phyloP scores from a whole-genome alignment of 2,329 filamentous ascomycete genomes.

The Bipolaris sorokiniana region DNA sequence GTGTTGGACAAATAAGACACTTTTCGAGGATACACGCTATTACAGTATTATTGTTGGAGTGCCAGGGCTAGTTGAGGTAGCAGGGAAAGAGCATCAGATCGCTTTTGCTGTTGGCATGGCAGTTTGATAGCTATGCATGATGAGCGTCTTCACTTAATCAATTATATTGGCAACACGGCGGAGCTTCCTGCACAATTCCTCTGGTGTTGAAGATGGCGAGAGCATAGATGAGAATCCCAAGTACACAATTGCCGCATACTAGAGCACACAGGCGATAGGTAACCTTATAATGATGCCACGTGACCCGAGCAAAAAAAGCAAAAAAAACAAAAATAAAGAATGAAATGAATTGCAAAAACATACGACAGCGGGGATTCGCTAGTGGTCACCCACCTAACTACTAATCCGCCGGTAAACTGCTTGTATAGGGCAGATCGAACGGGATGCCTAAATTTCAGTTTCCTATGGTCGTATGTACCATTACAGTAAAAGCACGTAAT shows the following conservation, averaged over 20 bases:
- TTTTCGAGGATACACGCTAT: slow-evolving; percentile 2
- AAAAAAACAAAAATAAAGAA: no score
- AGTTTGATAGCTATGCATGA: slow-evolving; percentile 1
- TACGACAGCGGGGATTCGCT: no score
- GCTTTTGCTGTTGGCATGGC: slow-evolving; percentile 1
- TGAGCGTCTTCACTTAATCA: neutral
- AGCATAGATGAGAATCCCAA: neutral
- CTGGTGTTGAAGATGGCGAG: neutral
- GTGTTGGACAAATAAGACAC: neutral
- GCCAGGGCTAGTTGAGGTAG: slow-evolving; percentile 1
- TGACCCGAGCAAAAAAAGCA: no score
- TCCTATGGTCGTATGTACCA: no score
- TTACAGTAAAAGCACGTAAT: no score
- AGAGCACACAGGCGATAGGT: neutral
- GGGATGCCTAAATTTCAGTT: no score
- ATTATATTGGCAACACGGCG: neutral
- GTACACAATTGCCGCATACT: neutral
- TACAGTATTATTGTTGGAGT: slow-evolving; percentile 9
- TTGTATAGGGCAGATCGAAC: no score
- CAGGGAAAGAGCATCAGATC: slow-evolving; percentile 1
- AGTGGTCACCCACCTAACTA: no score
- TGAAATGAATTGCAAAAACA: no score
- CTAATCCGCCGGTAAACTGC: no score
- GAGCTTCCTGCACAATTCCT: neutral
- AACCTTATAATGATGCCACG: neutral